These are phyloP conservation scores for Epichloe sylvatica DNA, from an alignment of 2,329 filamentous ascomycete species.

Conservation along the genomic window DNA sequence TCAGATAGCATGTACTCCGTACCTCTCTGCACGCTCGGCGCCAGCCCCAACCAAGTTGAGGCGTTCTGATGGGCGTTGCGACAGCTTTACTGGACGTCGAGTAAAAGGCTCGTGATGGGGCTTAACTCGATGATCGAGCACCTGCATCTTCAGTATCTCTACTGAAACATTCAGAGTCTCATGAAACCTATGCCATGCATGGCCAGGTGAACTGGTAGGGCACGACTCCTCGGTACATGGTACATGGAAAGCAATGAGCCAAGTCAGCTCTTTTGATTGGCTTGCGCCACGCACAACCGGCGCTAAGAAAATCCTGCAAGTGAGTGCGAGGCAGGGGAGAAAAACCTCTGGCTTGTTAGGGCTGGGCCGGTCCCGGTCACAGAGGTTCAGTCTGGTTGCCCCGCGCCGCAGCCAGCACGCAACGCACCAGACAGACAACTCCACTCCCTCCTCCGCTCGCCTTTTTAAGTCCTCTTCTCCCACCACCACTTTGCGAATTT, in stretches of 20 bases:
- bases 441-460: conserved; percentile 16
- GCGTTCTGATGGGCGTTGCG: not conserved
- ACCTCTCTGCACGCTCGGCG: conserved; percentile 6
- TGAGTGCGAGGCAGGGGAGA: conserved; percentile 7
- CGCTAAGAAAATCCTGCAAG: conserved; percentile 9
- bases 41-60: not conserved
- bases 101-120: not conserved
- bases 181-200: no score
- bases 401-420: conserved; percentile 18
- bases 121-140: no score
- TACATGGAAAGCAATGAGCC: not conserved
- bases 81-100: not conserved
- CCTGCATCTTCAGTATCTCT: not conserved
- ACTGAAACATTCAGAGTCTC: not conserved
- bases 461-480: conserved; percentile 26
- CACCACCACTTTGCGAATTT: conserved; percentile 21
- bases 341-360: conserved; percentile 22
- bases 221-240: not conserved
- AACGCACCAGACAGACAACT: conserved; percentile 10
- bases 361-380: conserved; percentile 13
- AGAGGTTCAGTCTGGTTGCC: conserved; percentile 15
- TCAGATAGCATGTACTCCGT: conserved; percentile 18
- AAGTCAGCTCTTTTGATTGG: conserved; percentile 6
- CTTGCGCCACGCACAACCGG: conserved; percentile 2
- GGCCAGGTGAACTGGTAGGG: not conserved